A percentile compares a stretch with the other conserved stretches of the same genome.
Evolutionary conservation across 2,329 filamentous ascomycete genomes (phyloP).

Genomic region (Ophiostoma himal-ulmi): DNA sequence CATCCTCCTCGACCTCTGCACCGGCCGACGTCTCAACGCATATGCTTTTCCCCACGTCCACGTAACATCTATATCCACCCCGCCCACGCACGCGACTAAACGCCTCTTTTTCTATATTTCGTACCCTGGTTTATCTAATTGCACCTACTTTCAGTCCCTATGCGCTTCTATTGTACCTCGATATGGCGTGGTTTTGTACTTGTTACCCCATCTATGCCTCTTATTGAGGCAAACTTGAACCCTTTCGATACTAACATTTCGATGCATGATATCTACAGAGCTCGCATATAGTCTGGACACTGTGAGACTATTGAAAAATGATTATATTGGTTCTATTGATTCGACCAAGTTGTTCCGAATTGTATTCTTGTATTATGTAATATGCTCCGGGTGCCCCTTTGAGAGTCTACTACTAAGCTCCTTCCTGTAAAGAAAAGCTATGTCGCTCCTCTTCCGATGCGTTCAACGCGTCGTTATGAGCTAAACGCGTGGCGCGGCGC

Average conservation of each 20-base stretch:
- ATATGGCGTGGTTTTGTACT: neutral
- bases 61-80: conserved; percentile 1
- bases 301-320: neutral
- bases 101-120: neutral
- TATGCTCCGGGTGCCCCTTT: neutral
- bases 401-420: neutral
- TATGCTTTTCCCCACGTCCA: conserved; percentile 1
- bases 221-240: neutral
- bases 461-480: neutral
- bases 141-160: neutral
- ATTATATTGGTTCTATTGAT: neutral
- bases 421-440: neutral
- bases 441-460: neutral
- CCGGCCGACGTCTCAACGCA: neutral
- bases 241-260: neutral
- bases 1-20: neutral
- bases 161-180: neutral
- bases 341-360: neutral
- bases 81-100: neutral
- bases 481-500: neutral
- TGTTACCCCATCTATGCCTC: neutral
- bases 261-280: neutral
- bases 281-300: neutral
- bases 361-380: neutral
- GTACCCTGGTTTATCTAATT: neutral